Evolutionary conservation across 2,329 filamentous ascomycete species (phyloP).

Genomic region (Sporothrix brunneoviolacea): DNA sequence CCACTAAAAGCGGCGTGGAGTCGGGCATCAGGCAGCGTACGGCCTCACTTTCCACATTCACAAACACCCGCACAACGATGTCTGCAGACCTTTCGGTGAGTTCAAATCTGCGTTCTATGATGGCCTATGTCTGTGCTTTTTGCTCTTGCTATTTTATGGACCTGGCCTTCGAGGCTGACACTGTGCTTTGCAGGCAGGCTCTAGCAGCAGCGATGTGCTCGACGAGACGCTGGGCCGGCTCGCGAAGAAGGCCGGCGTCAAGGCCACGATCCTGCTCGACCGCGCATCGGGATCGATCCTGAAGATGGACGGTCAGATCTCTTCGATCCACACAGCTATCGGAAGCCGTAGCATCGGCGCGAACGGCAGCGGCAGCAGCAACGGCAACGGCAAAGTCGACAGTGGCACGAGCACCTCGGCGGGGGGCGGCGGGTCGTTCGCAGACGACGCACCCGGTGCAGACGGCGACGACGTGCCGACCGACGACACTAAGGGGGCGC

Average conservation of each 20-base stretch:
- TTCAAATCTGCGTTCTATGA: too few relatives aligned
- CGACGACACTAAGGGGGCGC: constrained; percentile 42
- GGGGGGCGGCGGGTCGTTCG: constrained; percentile 30
- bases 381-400: constrained; percentile 3
- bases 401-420: not conserved
- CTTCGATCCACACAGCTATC: constrained; percentile 44
- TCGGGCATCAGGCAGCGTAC: not conserved
- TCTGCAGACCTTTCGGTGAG: constrained; percentile 15
- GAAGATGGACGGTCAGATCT: constrained; percentile 64
- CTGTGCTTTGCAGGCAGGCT: not conserved
- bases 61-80: constrained; percentile 8
- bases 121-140: not conserved
- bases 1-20: constrained; percentile 2
- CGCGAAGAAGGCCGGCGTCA: constrained; percentile 71
- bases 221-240: constrained; percentile 61
- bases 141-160: not conserved
- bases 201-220: constrained; percentile 52
- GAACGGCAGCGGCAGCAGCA: not conserved
- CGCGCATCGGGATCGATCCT: constrained; percentile 66
- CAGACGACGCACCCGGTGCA: constrained; percentile 31
- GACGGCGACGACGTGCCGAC: constrained; percentile 14
- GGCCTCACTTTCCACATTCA: not conserved
- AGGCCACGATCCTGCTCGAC: constrained; percentile 70
- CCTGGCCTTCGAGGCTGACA: fast-evolving
- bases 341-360: constrained; percentile 16